Percentiles rank a stretch among this genome's conserved stretches.
Conservation (phyloP, 2,329 filamentous ascomycete genomes). For the Epichloe festucae region DNA sequence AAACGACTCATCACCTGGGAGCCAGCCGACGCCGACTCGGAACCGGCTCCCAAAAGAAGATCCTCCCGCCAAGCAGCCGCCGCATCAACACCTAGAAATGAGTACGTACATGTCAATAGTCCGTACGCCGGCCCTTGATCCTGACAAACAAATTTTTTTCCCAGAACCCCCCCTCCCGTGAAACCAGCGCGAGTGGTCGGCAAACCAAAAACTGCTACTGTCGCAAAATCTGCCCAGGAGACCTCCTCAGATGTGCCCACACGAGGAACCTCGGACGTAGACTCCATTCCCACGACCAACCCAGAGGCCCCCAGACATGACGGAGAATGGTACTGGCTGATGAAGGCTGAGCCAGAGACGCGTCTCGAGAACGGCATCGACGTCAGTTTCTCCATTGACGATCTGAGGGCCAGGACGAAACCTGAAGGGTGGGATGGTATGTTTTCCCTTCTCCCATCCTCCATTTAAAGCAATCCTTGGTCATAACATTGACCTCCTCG, state of each 20-base stretch:
- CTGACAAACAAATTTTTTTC: neutral
- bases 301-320: slow-evolving; percentile 26
- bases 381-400: slow-evolving; percentile 89
- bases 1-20: neutral
- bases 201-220: neutral
- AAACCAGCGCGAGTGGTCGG: neutral
- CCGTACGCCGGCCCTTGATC: too few relatives aligned
- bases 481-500: neutral
- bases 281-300: slow-evolving; percentile 24
- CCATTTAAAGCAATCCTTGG: neutral
- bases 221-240: neutral
- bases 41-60: slow-evolving; percentile 15
- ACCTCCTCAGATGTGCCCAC: neutral
- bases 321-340: slow-evolving; percentile 54
- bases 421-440: slow-evolving; percentile 88
- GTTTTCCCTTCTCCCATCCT: slow-evolving; percentile 15
- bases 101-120: neutral
- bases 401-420: slow-evolving; percentile 55
- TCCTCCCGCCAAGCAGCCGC: slow-evolving; percentile 15
- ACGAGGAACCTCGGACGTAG: slow-evolving; percentile 20
- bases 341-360: slow-evolving; percentile 82
- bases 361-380: slow-evolving; percentile 78
- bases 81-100: neutral
- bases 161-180: neutral
- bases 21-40: slow-evolving; percentile 1